Evolutionary conservation across 2,329 filamentous ascomycete species (phyloP), one percentile per base, ranked within the genome.

Genomic region (Hypoxylon sp.): DNA sequence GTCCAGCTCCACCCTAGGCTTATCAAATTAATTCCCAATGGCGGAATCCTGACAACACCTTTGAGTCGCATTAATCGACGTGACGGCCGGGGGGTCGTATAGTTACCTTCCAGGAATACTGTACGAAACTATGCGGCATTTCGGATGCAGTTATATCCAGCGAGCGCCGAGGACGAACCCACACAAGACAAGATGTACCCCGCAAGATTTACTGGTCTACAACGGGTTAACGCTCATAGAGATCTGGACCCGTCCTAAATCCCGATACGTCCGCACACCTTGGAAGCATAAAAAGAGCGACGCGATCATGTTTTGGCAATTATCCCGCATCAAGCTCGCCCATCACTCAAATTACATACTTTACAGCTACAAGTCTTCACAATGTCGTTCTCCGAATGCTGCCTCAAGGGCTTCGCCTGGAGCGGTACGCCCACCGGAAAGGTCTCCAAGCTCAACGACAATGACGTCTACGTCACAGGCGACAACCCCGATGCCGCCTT

Each of bases 361-460:
- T n/a, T 45, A 21, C 17, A 14, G 45, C 5, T 38, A 30, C 43
- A 50, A n/a, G 5, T 19, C 13, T 48, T 21, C 46, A 52, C 1
- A 53, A 74, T 74, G 73, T 63, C 70, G 11, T 13, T 70, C 5
- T 56, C 64, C 5, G 56, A 60, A 30, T 81, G 80, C 67, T 81
- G 80, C 60, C 28, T 80, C n/a, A 72, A 76, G 55, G 79, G 79
- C 49, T 83, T 83, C 65, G 52, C 76, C 53, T 84, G 82, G 82
- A 70, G 78, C 6, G 82, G 79, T 21, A 78, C 75, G 5, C 82
- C 82, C 2, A 72, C 67, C 0, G 82, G 82, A 21, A 74, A 64
- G 17, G 75, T 74, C 48, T 71, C 64, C 17, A 82, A 77, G 43
- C 76, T 84, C 1, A 78, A 74, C 21, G 67, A 70, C 46, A 79